Conservation (phyloP, 768 basidiomycete genomes). For the Collybiopsis confluens region DNA sequence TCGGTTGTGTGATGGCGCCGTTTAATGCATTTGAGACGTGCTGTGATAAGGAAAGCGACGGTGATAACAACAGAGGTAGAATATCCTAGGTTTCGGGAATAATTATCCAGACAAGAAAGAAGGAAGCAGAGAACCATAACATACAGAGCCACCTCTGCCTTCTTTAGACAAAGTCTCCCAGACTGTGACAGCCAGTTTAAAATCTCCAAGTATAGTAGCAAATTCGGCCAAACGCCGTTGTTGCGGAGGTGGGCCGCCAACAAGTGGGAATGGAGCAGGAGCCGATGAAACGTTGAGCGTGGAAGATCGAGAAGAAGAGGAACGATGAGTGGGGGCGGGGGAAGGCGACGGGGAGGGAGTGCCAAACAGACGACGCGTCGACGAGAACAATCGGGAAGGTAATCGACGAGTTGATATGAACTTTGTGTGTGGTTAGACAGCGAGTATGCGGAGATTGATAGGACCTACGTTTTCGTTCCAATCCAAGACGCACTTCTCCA, state of each 20-base stretch:
- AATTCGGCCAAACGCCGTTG: slow-evolving; percentile 93
- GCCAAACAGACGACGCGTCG: slow-evolving; percentile 80
- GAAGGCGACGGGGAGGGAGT: slow-evolving; percentile 47
- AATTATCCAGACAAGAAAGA: neutral
- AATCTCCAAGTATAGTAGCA: slow-evolving; percentile 87
- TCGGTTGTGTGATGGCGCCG: slow-evolving; percentile 34
- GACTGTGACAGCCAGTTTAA: slow-evolving; percentile 72
- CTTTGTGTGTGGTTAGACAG: slow-evolving; percentile 25
- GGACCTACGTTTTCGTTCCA: slow-evolving; percentile 82
- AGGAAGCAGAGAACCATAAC: slow-evolving; percentile 22
- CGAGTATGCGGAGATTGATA: neutral
- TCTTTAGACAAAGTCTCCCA: slow-evolving; percentile 91
- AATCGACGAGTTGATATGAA: slow-evolving; percentile 73
- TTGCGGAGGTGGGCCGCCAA: slow-evolving; percentile 49
- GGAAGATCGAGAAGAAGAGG: slow-evolving; percentile 31
- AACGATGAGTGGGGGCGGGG: slow-evolving; percentile 35
- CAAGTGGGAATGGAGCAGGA: slow-evolving; percentile 12
- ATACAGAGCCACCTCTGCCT: slow-evolving; percentile 79
- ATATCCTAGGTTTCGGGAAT: slow-evolving; percentile 57
- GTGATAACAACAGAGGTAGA: slow-evolving; percentile 65
- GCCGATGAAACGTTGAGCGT: slow-evolving; percentile 27
- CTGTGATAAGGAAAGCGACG: slow-evolving; percentile 55
- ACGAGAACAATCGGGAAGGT: slow-evolving; percentile 83
- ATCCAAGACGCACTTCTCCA: slow-evolving; percentile 90
- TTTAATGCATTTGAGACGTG: slow-evolving; percentile 63